A percentile compares a stretch with the other conserved stretches of the same genome.
These are phyloP conservation scores for Eucalyptus albens DNA, from an alignment of 345 rosid species.

Conservation along the genomic window DNA sequence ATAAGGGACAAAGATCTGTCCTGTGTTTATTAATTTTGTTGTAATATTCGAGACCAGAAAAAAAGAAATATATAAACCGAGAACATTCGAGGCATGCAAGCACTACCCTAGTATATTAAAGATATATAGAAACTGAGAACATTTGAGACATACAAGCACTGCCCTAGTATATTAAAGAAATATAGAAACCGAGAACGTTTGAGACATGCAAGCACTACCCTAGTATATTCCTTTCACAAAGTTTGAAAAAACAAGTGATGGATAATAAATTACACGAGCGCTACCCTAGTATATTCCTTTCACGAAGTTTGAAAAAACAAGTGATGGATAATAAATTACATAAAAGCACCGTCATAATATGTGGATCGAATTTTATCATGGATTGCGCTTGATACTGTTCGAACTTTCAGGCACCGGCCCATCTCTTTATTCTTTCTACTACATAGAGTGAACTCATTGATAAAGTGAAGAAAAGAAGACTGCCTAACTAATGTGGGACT, in stretches of 20 bases:
- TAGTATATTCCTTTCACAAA: neutral
- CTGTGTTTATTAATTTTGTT: neutral
- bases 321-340: neutral
- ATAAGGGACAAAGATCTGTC: neutral
- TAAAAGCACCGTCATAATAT: neutral
- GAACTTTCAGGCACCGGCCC: neutral
- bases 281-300: no score
- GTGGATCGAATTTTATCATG: no score
- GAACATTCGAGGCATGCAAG: neutral
- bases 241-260: no score
- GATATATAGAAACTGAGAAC: neutral
- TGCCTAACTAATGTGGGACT: neutral
- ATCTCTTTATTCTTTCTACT: neutral
- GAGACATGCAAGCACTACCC: neutral
- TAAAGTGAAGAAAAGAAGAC: neutral
- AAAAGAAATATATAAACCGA: neutral
- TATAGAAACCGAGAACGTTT: neutral
- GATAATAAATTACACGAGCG: neutral
- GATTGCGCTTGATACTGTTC: neutral
- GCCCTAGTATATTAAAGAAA: neutral
- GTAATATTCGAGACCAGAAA: neutral
- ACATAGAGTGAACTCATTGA: neutral
- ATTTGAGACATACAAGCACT: neutral
- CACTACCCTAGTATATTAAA: neutral
- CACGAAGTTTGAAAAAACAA: no score